Evolutionary conservation across 306 rosid genomes (phyloP).

Genomic region (Betula pendula): DNA sequence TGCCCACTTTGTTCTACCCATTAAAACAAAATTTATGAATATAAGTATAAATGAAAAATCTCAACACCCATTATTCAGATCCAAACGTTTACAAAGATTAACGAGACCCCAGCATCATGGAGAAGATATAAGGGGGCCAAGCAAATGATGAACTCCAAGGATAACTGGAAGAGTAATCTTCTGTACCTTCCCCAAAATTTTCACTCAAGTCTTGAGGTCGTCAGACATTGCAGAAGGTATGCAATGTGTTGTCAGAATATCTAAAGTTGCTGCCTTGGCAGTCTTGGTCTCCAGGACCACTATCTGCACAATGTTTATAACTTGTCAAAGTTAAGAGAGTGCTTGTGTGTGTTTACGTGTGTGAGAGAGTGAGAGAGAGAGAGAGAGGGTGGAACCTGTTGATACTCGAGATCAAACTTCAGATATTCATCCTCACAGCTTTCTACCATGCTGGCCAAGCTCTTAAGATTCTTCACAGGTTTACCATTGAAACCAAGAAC

Average conservation of each 20-base stretch:
- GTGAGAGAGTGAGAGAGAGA: not conserved
- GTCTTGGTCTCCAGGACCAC: slow-evolving; percentile 57
- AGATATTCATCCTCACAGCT: slow-evolving; percentile 74
- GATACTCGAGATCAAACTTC: slow-evolving; percentile 77
- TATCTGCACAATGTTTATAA: slow-evolving; percentile 36
- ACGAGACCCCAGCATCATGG: not conserved
- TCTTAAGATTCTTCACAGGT: slow-evolving; percentile 85
- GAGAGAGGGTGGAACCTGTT: slow-evolving; percentile 59
- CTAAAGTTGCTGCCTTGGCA: slow-evolving; percentile 62
- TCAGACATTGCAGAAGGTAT: slow-evolving; percentile 74
- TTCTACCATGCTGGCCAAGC: slow-evolving; percentile 88
- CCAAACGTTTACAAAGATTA: not conserved
- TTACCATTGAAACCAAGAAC: slow-evolving; percentile 83
- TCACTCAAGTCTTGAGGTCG: slow-evolving; percentile 46
- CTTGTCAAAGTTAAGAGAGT: slow-evolving; percentile 3
- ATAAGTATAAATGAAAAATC: not conserved
- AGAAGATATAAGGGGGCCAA: not conserved
- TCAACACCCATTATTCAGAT: not conserved
- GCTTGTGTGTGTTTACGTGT: not conserved
- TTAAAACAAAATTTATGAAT: not conserved
- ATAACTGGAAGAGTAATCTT: slow-evolving; percentile 1
- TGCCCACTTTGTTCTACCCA: not conserved
- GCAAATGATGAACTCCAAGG: not conserved
- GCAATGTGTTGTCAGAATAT: slow-evolving; percentile 67
- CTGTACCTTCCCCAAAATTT: slow-evolving; percentile 11